Conservation (phyloP, 2,329 filamentous ascomycete genomes). For the Apiospora aurea region DNA sequence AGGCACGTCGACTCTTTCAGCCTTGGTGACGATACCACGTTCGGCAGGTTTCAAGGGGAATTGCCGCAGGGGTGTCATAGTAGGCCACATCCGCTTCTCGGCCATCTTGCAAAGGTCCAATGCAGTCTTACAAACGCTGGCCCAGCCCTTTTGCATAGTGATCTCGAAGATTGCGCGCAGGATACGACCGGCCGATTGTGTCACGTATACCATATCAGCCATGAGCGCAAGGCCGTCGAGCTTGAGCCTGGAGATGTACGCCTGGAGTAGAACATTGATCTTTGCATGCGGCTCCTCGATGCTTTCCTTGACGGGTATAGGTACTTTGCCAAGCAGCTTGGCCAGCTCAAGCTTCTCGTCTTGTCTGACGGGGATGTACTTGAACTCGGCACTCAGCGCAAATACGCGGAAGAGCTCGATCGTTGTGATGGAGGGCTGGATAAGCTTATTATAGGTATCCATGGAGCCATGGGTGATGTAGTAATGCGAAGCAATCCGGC, state of each 20-base stretch:
- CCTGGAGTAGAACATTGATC: conserved; percentile 96
- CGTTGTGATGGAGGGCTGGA: conserved; percentile 89
- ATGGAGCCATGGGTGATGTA: conserved; percentile 97
- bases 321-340: conserved; percentile 87
- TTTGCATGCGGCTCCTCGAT: conserved; percentile 97
- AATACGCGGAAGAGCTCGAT: conserved; percentile 98
- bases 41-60: conserved; percentile 75
- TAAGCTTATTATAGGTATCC: conserved; percentile 94
- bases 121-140: conserved; percentile 88
- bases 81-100: conserved; percentile 99
- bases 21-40: conserved; percentile 86
- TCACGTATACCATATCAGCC: conserved; percentile 99
- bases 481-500: conserved; percentile 95
- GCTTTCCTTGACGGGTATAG: conserved; percentile 96
- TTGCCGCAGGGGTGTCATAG: conserved; percentile 94
- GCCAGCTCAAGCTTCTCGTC: conserved; percentile 97
- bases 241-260: conserved; percentile 93
- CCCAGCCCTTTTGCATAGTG: conserved; percentile 95
- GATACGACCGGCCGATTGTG: conserved; percentile 96
- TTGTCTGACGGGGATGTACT: conserved; percentile 96
- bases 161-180: conserved; percentile 96
- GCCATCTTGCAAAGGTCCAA: conserved; percentile 98
- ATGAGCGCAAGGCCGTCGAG: conserved; percentile 94
- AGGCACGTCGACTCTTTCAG: conserved; percentile 91
- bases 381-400: conserved; percentile 95